Evolutionary conservation across 768 basidiomycete genomes (phyloP).

Genomic region (Tricholoma furcatifolium): DNA sequence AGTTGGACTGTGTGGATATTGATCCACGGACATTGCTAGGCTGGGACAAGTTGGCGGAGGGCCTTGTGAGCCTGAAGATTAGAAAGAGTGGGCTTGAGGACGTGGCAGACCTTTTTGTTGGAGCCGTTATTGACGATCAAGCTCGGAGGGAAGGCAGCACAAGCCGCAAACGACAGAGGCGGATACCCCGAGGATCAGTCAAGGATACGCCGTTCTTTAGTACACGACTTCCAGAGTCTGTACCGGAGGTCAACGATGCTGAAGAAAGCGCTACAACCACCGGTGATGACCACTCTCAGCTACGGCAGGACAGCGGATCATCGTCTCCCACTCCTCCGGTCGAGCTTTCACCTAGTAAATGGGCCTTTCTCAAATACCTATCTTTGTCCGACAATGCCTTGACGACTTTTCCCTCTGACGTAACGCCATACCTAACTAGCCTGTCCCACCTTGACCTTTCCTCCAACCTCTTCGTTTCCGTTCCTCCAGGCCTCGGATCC

Average conservation of each 20-base stretch:
- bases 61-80: conserved; percentile 71
- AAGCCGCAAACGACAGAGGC: conserved; percentile 44
- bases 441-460: conserved; percentile 87
- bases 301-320: conserved; percentile 18
- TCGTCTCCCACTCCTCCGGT: conserved; percentile 29
- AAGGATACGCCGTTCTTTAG: conserved; percentile 47
- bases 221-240: conserved; percentile 54
- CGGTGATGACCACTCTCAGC: conserved; percentile 14
- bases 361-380: conserved; percentile 75
- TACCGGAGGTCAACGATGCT: conserved; percentile 45
- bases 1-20: conserved; percentile 71
- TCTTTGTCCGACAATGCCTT: conserved; percentile 79
- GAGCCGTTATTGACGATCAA: conserved; percentile 77
- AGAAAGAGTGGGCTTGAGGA: conserved; percentile 82
- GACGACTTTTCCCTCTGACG: conserved; percentile 73
- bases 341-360: conserved; percentile 58
- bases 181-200: conserved; percentile 36
- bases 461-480: conserved; percentile 84
- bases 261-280: conserved; percentile 19
- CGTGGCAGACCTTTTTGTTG: conserved; percentile 72
- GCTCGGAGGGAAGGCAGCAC: conserved; percentile 57
- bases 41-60: conserved; percentile 77
- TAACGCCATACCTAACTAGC: conserved; percentile 65
- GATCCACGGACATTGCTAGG: conserved; percentile 82
- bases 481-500: conserved; percentile 73